These are phyloP conservation scores for Aspergillus bombycis DNA, from an alignment of 2,329 filamentous ascomycete genomes.

Conservation along the genomic window DNA sequence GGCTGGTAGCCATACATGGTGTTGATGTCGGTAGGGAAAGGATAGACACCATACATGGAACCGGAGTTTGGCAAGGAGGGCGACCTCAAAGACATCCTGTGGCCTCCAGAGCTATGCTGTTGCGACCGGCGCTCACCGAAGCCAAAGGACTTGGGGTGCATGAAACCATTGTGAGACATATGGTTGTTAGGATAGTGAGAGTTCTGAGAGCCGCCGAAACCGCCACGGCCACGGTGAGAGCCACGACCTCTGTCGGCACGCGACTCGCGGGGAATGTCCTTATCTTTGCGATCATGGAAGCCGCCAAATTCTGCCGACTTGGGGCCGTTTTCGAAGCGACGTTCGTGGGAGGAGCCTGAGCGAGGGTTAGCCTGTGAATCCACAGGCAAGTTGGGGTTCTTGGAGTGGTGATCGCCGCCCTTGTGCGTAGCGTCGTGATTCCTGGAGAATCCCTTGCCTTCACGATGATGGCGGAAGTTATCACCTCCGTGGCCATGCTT, in stretches of 20 bases:
- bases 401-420: conserved; percentile 30
- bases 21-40: conserved; percentile 49
- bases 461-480: conserved; percentile 34
- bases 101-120: conserved; percentile 48
- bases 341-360: conserved; percentile 33
- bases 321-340: conserved; percentile 42
- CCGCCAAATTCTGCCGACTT: conserved; percentile 41
- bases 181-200: conserved; percentile 44
- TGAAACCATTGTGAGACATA: conserved; percentile 44
- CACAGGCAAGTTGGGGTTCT: conserved; percentile 32
- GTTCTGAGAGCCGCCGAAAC: conserved; percentile 38
- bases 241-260: conserved; percentile 45
- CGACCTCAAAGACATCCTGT: conserved; percentile 59
- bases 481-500: conserved; percentile 35
- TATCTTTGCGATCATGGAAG: conserved; percentile 37
- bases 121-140: conserved; percentile 48
- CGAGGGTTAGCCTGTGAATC: conserved; percentile 40
- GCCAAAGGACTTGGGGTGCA: conserved; percentile 43
- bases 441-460: conserved; percentile 39
- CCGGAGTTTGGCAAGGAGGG: conserved; percentile 63
- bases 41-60: conserved; percentile 53
- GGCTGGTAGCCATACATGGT: conserved; percentile 61
- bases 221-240: conserved; percentile 46
- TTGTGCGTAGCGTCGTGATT: conserved; percentile 35
- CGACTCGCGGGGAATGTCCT: conserved; percentile 40